Conservation (phyloP, 495 filamentous ascomycete genomes). For the Neurospora africana region DNA sequence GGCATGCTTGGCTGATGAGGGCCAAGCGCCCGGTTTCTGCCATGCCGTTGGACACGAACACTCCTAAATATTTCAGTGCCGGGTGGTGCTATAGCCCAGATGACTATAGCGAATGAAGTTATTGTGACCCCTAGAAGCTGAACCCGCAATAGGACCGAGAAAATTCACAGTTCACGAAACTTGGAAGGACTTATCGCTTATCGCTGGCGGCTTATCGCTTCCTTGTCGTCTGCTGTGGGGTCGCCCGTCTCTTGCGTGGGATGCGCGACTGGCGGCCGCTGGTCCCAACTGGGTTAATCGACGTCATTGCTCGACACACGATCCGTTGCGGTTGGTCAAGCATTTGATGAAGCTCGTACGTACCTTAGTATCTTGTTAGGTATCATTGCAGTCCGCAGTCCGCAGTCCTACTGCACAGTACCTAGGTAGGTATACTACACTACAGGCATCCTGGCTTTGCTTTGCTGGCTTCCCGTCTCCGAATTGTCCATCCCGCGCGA, state of each 20-base stretch:
- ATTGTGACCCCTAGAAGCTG: not conserved
- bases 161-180: not conserved
- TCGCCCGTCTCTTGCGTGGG: not conserved
- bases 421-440: too few relatives aligned
- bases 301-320: not conserved
- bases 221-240: not conserved
- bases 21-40: not conserved
- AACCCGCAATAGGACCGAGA: not conserved
- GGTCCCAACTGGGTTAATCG: not conserved
- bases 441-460: not conserved
- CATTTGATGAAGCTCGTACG: not conserved
- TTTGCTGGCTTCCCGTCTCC: not conserved
- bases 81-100: not conserved
- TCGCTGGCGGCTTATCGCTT: not conserved
- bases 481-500: not conserved
- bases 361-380: not conserved
- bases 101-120: not conserved
- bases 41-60: not conserved
- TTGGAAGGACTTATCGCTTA: not conserved
- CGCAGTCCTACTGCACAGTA: too few relatives aligned
- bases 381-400: not conserved
- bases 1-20: not conserved
- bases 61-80: not conserved
- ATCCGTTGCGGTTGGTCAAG: not conserved
- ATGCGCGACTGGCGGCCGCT: not conserved